These are phyloP conservation scores for Rubia balearica DNA, from an alignment of 305 asterid genomes.

Conservation along the genomic window DNA sequence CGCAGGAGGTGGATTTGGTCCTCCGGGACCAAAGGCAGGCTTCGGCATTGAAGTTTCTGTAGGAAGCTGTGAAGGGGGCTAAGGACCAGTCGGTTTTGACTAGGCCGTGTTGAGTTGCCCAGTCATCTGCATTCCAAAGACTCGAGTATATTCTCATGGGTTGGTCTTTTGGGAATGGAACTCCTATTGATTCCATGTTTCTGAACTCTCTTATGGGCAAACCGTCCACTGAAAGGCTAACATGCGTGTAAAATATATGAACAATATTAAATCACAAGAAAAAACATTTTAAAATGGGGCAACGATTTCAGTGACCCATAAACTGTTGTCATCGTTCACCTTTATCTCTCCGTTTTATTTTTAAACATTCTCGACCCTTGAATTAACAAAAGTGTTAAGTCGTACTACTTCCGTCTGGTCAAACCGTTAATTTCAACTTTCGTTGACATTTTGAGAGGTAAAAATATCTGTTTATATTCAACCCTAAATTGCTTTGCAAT, in stretches of 20 bases:
- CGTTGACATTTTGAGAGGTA: too few species aligned
- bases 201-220: conserved; percentile 61
- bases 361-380: too few species aligned
- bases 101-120: conserved; percentile 68
- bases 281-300: too few species aligned
- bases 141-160: conserved; percentile 58
- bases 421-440: too few species aligned
- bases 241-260: not conserved
- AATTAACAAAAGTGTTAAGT: too few species aligned
- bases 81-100: conserved; percentile 58
- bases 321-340: too few species aligned
- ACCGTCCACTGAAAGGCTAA: conserved; percentile 56
- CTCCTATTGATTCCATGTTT: conserved; percentile 36
- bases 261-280: too few species aligned
- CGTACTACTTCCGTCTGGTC: too few species aligned
- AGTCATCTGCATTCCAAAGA: conserved; percentile 67
- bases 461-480: too few species aligned
- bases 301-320: too few species aligned
- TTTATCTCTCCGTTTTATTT: too few species aligned
- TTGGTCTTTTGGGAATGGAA: conserved; percentile 48
- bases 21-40: conserved; percentile 29
- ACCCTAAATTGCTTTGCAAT: too few species aligned
- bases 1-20: conserved; percentile 29
- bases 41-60: conserved; percentile 36
- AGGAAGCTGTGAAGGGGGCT: conserved; percentile 64